Conservation (phyloP, 306 rosid genomes). For the Malus orientalis region DNA sequence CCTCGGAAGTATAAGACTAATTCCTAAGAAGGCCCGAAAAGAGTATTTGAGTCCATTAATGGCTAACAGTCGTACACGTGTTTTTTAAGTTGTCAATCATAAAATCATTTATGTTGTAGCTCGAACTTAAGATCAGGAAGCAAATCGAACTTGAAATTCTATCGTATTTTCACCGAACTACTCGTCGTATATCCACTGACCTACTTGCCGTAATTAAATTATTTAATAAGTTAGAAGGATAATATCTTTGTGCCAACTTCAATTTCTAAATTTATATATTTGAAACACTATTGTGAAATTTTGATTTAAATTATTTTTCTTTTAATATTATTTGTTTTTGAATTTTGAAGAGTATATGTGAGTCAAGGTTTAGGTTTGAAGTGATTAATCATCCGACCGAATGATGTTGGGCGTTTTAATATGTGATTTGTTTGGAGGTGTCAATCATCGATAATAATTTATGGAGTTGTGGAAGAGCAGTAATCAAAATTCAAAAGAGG, state of each 20-base stretch:
- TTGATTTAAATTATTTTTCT: neutral
- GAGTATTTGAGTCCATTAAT: too few relatives aligned
- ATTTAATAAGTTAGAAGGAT: too few relatives aligned
- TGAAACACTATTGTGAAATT: neutral
- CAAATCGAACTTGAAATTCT: too few relatives aligned
- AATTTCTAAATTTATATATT: too few relatives aligned
- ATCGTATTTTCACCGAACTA: rapidly evolving
- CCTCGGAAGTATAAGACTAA: too few relatives aligned
- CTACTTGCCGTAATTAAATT: too few relatives aligned
- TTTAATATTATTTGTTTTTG: neutral
- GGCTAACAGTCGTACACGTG: rapidly evolving
- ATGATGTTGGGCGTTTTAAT: neutral
- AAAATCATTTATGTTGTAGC: too few relatives aligned
- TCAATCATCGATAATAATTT: neutral
- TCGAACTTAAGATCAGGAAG: too few relatives aligned
- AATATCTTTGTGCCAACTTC: too few relatives aligned
- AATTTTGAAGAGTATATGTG: neutral
- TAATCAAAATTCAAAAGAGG: neutral
- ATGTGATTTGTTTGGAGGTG: neutral
- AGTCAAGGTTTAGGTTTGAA: neutral
- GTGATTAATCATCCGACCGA: neutral
- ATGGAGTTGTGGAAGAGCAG: constrained; percentile 1
- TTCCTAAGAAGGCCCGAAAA: too few relatives aligned
- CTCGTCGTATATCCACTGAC: too few relatives aligned
- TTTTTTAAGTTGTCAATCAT: too few relatives aligned